phyloP scores from a whole-genome alignment of 1,284 basidiomycete species.

The Ganoderma lucidum region DNA sequence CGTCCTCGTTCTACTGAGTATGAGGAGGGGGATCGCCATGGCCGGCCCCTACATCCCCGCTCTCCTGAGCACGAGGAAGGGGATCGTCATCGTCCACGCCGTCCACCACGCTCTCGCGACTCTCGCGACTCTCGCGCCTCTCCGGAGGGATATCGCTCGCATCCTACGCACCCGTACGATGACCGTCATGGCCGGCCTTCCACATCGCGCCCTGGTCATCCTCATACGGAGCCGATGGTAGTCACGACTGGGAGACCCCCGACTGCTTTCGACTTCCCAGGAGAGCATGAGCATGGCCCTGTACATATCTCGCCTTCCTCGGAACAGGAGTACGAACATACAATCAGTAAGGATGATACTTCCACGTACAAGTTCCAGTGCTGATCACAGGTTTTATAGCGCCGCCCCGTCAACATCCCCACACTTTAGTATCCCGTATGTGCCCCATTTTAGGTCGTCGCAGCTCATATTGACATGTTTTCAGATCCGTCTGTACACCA shows the following conservation, averaged over 20 bases:
- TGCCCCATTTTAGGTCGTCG: background rate
- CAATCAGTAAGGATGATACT: conserved; percentile 3
- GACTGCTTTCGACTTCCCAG: background rate
- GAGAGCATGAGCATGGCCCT: background rate
- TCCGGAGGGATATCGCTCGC: background rate
- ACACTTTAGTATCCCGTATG: background rate
- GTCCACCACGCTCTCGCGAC: background rate
- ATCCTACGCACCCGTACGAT: background rate
- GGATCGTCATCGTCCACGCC: background rate
- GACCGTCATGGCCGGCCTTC: background rate
- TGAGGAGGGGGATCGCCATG: background rate
- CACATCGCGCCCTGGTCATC: background rate
- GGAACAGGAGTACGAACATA: background rate
- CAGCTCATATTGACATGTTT: background rate
- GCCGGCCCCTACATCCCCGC: background rate
- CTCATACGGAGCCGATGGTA: background rate
- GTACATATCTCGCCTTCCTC: background rate
- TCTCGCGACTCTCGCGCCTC: background rate
- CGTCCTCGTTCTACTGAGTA: background rate
- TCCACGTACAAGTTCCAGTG: background rate
- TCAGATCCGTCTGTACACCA: background rate
- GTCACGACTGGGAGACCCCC: background rate
- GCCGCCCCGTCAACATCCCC: background rate
- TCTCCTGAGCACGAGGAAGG: background rate
- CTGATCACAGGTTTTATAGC: background rate